Base-by-base conservation (phyloP, 345 rosid genomes). In the Eucalyptus cloeziana region DNA sequence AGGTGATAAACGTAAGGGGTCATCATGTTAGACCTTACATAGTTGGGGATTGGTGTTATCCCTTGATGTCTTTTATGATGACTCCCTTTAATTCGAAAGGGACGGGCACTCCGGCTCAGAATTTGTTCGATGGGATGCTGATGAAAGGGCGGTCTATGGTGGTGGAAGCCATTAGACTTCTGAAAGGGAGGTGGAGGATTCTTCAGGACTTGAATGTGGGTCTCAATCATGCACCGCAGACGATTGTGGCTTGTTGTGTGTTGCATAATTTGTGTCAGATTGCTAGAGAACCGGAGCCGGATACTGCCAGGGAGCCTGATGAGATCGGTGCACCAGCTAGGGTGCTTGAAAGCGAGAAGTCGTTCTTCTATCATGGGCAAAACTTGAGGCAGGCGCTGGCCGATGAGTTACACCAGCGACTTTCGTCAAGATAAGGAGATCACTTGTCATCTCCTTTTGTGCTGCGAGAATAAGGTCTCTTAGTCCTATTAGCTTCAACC, bases 31-130 rank as follows among this genome's bases (percentile, higher is more conserved):
- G 99, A 89, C 99, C 99, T 13, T 98, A 94, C 91, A 90, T 98
- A 50, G 98, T 97, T 47, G 99, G 99, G 80, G 99, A 97, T 91
- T 98, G 99, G 99, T 95, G 99, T 89, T 97, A 95, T 90, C 99
- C 99, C 37, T 89, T 95, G 54, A 88, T 95, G 92, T 94, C 99
- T 0, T 98, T 97, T 40, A 76, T 98, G 88, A 98, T 98, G 99
- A 95, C 99, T 56, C 99, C 99, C 27, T 98, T 94, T 91, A 97
- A 98, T 2, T 95, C 98, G 0, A 92, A 95, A 43, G 99, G 99
- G 30, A 86, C 94, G 1, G 99, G 99, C 33, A 91, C 95, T 0
- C 99, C 99, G 1, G 96, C 98, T 0, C 98, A 97, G 94, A 98
- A 98, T 89, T 91, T 98, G 87, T 98, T 98, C 31, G 99, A 98